A percentile compares a stretch with the other conserved stretches of the same genome.
These are phyloP conservation scores for Podospora anserina DNA, from an alignment of 495 filamentous ascomycete genomes.

Conservation along the genomic window DNA sequence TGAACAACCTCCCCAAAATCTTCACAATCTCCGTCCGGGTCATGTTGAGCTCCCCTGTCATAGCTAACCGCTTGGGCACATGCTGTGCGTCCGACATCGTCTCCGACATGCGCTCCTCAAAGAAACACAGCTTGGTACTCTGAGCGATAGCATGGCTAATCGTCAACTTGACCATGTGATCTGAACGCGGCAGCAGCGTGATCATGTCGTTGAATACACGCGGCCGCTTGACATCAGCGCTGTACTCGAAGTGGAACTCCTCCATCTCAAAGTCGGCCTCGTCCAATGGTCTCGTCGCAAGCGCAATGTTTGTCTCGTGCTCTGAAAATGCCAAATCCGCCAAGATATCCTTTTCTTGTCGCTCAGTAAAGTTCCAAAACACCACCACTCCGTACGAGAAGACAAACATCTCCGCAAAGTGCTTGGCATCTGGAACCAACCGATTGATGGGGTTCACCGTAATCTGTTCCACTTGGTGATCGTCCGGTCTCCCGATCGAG, in stretches of 20 bases:
- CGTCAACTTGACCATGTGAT: constrained; percentile 98
- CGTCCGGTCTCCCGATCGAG: constrained; percentile 17
- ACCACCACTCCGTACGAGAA: constrained; percentile 97
- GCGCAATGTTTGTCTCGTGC: constrained; percentile 51
- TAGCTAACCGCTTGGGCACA: constrained; percentile 80
- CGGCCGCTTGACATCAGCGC: constrained; percentile 73
- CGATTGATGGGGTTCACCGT: constrained; percentile 44
- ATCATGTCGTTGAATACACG: constrained; percentile 99
- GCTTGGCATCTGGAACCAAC: constrained; percentile 60
- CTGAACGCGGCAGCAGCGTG: constrained; percentile 77
- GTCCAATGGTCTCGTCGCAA: constrained; percentile 67
- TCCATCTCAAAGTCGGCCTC: constrained; percentile 95
- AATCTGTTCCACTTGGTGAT: constrained; percentile 7
- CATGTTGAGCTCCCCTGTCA: constrained; percentile 90
- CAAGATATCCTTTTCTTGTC: constrained; percentile 93
- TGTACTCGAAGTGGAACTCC: constrained; percentile 99
- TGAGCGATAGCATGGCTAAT: constrained; percentile 97
- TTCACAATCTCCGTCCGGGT: constrained; percentile 86
- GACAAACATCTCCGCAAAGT: constrained; percentile 94
- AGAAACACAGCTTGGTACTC: constrained; percentile 94
- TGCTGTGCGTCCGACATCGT: constrained; percentile 93
- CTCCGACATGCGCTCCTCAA: constrained; percentile 92
- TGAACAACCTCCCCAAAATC: constrained; percentile 87
- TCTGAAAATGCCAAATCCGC: constrained; percentile 93
- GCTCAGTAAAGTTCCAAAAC: constrained; percentile 97